phyloP scores from a whole-genome alignment of 208 protist species.

The Blastocrithidia nonstop region DNA sequence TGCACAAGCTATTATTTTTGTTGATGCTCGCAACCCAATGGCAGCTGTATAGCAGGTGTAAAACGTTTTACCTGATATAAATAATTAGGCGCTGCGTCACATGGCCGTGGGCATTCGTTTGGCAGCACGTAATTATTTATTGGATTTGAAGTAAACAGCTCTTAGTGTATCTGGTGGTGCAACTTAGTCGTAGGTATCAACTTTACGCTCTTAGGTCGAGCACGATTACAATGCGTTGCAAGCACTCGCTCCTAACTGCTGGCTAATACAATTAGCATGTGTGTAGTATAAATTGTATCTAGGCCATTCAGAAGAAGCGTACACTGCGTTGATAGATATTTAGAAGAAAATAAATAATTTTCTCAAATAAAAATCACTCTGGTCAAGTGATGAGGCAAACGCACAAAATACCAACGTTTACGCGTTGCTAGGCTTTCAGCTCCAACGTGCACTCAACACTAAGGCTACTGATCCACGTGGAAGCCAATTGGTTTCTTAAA shows the following conservation, averaged over 20 bases:
- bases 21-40: constrained; percentile 24
- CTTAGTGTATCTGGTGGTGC: constrained; percentile 52
- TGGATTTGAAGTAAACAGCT: constrained; percentile 63
- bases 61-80: constrained; percentile 35
- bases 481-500: neutral
- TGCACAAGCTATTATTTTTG: constrained; percentile 25
- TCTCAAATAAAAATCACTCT: constrained; percentile 3
- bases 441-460: constrained; percentile 14
- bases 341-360: constrained; percentile 23
- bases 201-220: constrained; percentile 25
- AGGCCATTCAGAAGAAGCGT: constrained; percentile 36
- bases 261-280: constrained; percentile 50
- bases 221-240: constrained; percentile 51
- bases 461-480: neutral
- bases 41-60: constrained; percentile 43
- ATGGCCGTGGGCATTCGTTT: constrained; percentile 53
- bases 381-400: constrained; percentile 27
- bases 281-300: constrained; percentile 71
- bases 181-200: constrained; percentile 65
- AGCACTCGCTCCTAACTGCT: constrained; percentile 40
- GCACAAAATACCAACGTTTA: constrained; percentile 41
- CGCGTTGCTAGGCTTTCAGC: constrained; percentile 40
- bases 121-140: constrained; percentile 38
- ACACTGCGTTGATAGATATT: constrained; percentile 40
- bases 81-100: constrained; percentile 28